These are phyloP conservation scores for Termitomyces sp. DNA, from an alignment of 1,284 basidiomycete species.

Conservation along the genomic window DNA sequence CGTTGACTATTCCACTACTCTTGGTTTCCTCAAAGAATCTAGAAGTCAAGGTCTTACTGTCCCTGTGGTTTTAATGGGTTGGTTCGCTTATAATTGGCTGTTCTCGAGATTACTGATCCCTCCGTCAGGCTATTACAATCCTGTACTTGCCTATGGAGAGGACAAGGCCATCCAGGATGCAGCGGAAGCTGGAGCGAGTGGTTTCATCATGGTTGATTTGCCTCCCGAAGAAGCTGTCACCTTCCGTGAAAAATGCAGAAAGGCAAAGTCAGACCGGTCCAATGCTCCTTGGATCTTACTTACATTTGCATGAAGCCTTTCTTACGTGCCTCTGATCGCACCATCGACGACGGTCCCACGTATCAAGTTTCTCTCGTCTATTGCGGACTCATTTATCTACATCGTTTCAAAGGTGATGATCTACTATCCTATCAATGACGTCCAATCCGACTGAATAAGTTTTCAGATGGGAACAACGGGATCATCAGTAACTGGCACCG, in stretches of 20 bases:
- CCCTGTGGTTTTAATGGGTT: slow-evolving; percentile 93
- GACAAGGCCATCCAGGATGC: slow-evolving; percentile 90
- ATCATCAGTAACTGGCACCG: slow-evolving; percentile 69
- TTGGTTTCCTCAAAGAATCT: slow-evolving; percentile 78
- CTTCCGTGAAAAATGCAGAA: slow-evolving; percentile 86
- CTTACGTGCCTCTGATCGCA: slow-evolving; percentile 95
- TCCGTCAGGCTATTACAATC: slow-evolving; percentile 92
- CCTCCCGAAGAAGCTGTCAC: slow-evolving; percentile 94
- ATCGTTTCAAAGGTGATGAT: slow-evolving; percentile 79
- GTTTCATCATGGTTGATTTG: slow-evolving; percentile 96
- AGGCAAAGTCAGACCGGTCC: slow-evolving; percentile 57
- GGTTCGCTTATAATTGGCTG: slow-evolving; percentile 18
- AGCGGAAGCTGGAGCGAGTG: slow-evolving; percentile 84
- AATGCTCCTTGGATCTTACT: background rate
- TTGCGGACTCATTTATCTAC: slow-evolving; percentile 98
- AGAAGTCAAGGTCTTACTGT: slow-evolving; percentile 76
- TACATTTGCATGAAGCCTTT: slow-evolving; percentile 53
- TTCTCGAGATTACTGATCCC: slow-evolving; percentile 1
- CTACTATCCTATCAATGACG: background rate
- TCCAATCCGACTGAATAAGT: background rate
- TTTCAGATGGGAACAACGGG: slow-evolving; percentile 97
- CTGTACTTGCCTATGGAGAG: slow-evolving; percentile 92
- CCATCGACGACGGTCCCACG: slow-evolving; percentile 87
- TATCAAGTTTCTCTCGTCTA: slow-evolving; percentile 86
- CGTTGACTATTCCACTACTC: slow-evolving; percentile 71